Conservation (phyloP, 768 basidiomycete species). For the Boletus huronensis region DNA sequence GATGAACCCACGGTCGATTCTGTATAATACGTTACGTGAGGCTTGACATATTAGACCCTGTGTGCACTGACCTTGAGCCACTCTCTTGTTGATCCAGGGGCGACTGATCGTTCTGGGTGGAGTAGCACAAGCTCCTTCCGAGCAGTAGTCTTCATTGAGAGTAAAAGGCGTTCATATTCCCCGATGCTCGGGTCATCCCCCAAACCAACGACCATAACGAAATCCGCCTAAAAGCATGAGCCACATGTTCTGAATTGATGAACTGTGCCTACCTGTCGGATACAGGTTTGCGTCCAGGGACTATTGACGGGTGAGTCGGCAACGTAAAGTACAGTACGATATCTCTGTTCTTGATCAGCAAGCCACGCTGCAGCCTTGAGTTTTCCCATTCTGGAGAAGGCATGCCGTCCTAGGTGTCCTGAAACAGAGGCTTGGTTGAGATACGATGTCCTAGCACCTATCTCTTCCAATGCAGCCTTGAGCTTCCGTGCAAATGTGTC, state of each 20-base stretch:
- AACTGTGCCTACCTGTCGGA: slow-evolving; percentile 66
- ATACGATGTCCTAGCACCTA: slow-evolving; percentile 90
- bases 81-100: slow-evolving; percentile 87
- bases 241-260: slow-evolving; percentile 1
- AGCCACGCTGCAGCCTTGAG: slow-evolving; percentile 91
- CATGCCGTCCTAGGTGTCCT: slow-evolving; percentile 87
- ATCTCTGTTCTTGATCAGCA: slow-evolving; percentile 92
- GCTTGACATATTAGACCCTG: background rate
- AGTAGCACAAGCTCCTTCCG: slow-evolving; percentile 93
- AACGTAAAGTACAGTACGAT: slow-evolving; percentile 90
- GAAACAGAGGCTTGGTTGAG: slow-evolving; percentile 94
- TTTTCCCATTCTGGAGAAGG: slow-evolving; percentile 95
- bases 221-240: slow-evolving; percentile 64
- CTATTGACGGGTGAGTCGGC: slow-evolving; percentile 93
- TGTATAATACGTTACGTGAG: slow-evolving; percentile 30
- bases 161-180: slow-evolving; percentile 89
- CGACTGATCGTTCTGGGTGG: slow-evolving; percentile 86
- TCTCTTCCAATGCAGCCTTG: slow-evolving; percentile 81
- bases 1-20: slow-evolving; percentile 95
- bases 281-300: slow-evolving; percentile 98
- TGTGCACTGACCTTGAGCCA: slow-evolving; percentile 77
- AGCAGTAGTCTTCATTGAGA: slow-evolving; percentile 98
- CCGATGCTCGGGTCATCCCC: slow-evolving; percentile 88
- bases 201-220: slow-evolving; percentile 90
- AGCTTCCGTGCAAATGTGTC: slow-evolving; percentile 88